These are phyloP conservation scores for Candida xiaguanensis DNA, from an alignment of 805 yeast genomes.

Conservation along the genomic window DNA sequence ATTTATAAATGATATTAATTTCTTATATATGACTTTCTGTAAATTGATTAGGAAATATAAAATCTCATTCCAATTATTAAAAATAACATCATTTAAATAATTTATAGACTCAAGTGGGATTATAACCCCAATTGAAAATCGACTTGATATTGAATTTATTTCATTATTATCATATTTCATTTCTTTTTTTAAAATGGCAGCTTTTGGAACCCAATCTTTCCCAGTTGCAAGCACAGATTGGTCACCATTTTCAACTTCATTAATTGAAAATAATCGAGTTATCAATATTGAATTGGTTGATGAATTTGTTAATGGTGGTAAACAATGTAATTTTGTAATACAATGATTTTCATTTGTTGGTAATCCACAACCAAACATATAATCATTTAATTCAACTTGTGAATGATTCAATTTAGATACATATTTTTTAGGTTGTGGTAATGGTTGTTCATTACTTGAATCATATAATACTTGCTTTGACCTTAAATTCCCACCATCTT, in stretches of 20 bases:
- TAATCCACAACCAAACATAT: constrained; percentile 57
- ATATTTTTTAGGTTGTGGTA: constrained; percentile 3
- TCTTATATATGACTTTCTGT: constrained; percentile 37
- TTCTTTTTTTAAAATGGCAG: constrained; percentile 31
- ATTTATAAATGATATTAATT: constrained; percentile 27
- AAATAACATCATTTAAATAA: constrained; percentile 36
- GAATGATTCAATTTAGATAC: constrained; percentile 36
- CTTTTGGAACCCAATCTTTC: constrained; percentile 39
- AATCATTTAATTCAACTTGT: constrained; percentile 43
- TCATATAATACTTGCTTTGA: constrained; percentile 49
- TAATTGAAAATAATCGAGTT: constrained; percentile 43
- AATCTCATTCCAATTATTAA: constrained; percentile 49
- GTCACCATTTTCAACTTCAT: constrained; percentile 19
- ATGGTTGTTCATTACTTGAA: constrained; percentile 17
- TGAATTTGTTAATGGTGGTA: constrained; percentile 40
- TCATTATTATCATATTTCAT: constrained; percentile 13
- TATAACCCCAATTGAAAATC: constrained; percentile 48
- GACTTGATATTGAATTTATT: constrained; percentile 18
- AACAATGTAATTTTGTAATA: constrained; percentile 44
- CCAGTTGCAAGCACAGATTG: neutral
- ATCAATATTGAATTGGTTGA: constrained; percentile 35
- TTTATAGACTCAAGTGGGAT: constrained; percentile 40
- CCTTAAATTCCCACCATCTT: constrained; percentile 48
- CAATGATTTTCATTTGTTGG: constrained; percentile 44
- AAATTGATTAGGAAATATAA: constrained; percentile 35